Evolutionary conservation across 768 basidiomycete genomes (phyloP), one percentile per base, ranked within the genome.

Genomic region (Omphalotus guepiniiformis): DNA sequence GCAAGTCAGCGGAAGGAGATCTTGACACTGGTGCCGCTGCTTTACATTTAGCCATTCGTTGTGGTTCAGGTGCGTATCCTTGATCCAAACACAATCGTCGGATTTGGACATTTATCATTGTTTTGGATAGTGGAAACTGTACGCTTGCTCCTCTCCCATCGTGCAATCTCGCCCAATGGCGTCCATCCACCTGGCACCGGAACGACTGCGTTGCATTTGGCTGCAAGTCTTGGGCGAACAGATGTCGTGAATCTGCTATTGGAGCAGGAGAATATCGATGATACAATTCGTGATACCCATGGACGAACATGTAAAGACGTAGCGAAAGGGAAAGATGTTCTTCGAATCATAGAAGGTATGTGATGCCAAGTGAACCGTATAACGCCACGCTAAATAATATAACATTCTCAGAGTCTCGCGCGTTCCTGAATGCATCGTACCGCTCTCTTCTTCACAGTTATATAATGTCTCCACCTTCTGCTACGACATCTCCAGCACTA

Each of bases 41-140:
- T 0, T 67, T 92, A 6, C 88, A 92, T 63, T 77, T 92, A 2
- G 88, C 87, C 9, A 80, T 92, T n/a, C 78, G 86, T 35, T 91
- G 89, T 61, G 88, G 79, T 49, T 82, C 83, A 8, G 75, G 86
- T 87, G 55, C 19, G 80, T 67, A n/a, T 6, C 38, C 42, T 34
- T 19, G 39, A 6, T 12, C 5, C 27, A 30, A 15, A n/a, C 39
- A 7, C 9, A 22, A 13, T 19, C 12, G 26, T 12, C n/a, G 27
- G 13, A n/a, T 27, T 48, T 34, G 23, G 30, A 43, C 38, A 39
- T 40, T 52, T 35, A 18, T 53, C 3, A 11, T 27, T 29, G 5
- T n/a, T 27, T 27, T 13, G 51, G n/a, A 6, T 49, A 87, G 85
- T 65, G 34, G 78, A 84, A 38, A 92, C 88, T 0, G 74, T 91